Base-by-base conservation (phyloP, 2,329 filamentous ascomycete genomes). In the Paecilomyces dactylethromorphus region DNA sequence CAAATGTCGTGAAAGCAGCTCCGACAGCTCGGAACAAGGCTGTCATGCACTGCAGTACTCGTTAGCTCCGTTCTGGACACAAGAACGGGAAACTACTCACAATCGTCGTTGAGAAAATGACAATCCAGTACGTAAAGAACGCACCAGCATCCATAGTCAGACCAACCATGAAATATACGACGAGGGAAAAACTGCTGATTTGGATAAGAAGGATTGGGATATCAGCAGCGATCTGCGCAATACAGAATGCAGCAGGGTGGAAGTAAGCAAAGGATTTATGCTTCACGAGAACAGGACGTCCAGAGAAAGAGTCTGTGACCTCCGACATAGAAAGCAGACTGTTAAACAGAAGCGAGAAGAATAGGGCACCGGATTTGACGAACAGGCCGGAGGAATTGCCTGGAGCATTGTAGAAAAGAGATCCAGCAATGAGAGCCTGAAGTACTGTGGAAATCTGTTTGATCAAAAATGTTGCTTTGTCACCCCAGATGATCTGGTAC, bases 391-490 rank as follows among this genome's bases (percentile, higher is more conserved):
- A 77, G 0, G 84, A 83, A 55, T 81, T 84, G 24, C 74, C 60
- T 0, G 85, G 81, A 0, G 86, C 82, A 58, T 86, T 79, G 72
- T 89, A 90, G 72, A 90, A 90, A 3, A 89, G 77, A 0, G 86
- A 88, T 6, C 86, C 87, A 1, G 81, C 78, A 59, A 89, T 82
- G 4, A 90, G 71, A 0, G 86, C 85, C 64, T 87, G 84, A 0
- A 79, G 65, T 7, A 88, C 66, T 1, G 82, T 85, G 0, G 81
- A 79, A 4, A 78, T 71, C 63, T 88, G 84, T 67, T 86, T 87
- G 72, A 87, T 84, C 61, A 86, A 63, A 45, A 88, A 84, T 0
- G 84, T 86, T 0, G 82, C 77, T 63, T 85, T 87, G 69, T 89
- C 85, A 49, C 86, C 86, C 78, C 81, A 83, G 1, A 89, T 65